phyloP scores from a whole-genome alignment of 1,284 basidiomycete species.

The Taiwanofungus camphoratus region DNA sequence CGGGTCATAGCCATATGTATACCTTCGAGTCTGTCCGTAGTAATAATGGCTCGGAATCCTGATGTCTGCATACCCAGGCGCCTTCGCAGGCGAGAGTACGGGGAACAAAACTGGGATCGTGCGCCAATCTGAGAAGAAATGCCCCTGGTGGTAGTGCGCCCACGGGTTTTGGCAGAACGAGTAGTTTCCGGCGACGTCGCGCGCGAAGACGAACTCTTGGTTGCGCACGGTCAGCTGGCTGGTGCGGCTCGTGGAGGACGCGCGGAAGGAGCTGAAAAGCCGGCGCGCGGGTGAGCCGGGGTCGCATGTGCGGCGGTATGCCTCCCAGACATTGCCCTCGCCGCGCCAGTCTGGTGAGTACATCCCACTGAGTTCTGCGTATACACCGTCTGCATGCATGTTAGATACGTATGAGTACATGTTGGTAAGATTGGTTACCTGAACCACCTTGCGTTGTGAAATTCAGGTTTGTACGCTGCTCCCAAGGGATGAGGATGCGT shows the following conservation, averaged over 20 bases:
- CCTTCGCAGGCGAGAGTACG: slow-evolving; percentile 86
- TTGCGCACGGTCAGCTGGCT: slow-evolving; percentile 29
- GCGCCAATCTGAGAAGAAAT: slow-evolving; percentile 94
- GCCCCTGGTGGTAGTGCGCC: slow-evolving; percentile 82
- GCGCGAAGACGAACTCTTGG: slow-evolving; percentile 57
- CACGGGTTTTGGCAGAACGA: slow-evolving; percentile 82
- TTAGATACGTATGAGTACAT: slow-evolving; percentile 4
- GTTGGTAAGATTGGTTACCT: slow-evolving; percentile 29
- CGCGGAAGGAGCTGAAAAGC: slow-evolving; percentile 69
- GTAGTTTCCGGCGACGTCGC: slow-evolving; percentile 52
- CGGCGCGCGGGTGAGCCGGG: slow-evolving; percentile 75
- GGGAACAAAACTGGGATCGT: slow-evolving; percentile 83
- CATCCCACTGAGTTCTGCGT: slow-evolving; percentile 57
- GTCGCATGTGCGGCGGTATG: slow-evolving; percentile 86
- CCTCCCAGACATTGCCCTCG: slow-evolving; percentile 86
- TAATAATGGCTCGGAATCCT: slow-evolving; percentile 94
- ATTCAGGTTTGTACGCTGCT: slow-evolving; percentile 66
- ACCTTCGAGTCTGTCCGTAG: slow-evolving; percentile 73
- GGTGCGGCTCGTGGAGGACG: slow-evolving; percentile 31
- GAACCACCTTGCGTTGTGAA: slow-evolving; percentile 52
- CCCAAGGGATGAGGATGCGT: slow-evolving; percentile 87
- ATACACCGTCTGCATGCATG: slow-evolving; percentile 43
- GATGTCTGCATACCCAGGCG: slow-evolving; percentile 81
- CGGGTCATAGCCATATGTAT: slow-evolving; percentile 89
- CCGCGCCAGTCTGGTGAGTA: slow-evolving; percentile 82